A percentile compares a stretch with the other conserved stretches of the same genome.
Conservation (phyloP, 129 eudicot species). For the Sambucus nigra region DNA sequence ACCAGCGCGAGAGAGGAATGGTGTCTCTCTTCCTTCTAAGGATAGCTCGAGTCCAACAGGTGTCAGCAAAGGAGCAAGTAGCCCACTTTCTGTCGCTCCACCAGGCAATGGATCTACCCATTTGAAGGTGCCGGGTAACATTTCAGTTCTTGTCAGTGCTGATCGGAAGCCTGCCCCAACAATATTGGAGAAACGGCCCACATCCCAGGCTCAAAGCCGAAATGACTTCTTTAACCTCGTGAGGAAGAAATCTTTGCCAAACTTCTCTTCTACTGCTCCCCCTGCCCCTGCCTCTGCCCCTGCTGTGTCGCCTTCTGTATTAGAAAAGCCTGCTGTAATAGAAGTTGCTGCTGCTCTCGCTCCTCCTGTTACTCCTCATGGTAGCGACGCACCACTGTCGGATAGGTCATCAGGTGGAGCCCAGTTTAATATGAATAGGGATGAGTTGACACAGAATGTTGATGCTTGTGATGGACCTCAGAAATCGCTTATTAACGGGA, state of each 20-base stretch:
- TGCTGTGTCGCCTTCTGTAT: conserved; percentile 24
- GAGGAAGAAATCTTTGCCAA: conserved; percentile 68
- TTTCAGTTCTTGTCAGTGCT: conserved; percentile 14
- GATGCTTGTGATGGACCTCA: conserved; percentile 18
- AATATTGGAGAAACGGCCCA: conserved; percentile 47
- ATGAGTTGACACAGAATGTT: conserved; percentile 27
- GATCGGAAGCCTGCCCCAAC: conserved; percentile 46
- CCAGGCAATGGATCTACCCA: conserved; percentile 44
- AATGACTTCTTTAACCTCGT: conserved; percentile 79
- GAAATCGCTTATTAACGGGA: conserved; percentile 20
- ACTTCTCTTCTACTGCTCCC: conserved; percentile 22
- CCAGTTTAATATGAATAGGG: conserved; percentile 20
- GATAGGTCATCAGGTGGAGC: conserved; percentile 15
- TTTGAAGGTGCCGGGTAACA: conserved; percentile 30
- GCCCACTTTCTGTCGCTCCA: conserved; percentile 29
- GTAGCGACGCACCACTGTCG: conserved; percentile 7
- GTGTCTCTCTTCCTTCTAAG: conserved; percentile 37
- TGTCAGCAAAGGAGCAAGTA: conserved; percentile 28
- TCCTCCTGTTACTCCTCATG: conserved; percentile 16
- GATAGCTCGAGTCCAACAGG: conserved; percentile 52
- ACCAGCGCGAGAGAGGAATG: conserved; percentile 68
- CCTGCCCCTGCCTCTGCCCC: conserved; percentile 24
- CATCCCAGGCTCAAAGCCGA: conserved; percentile 70
- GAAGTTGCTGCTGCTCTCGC: conserved; percentile 17
- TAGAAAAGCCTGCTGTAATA: conserved; percentile 31